These are phyloP conservation scores for Cystofilobasidium bisporidii DNA, from an alignment of 768 basidiomycete species.

Conservation along the genomic window DNA sequence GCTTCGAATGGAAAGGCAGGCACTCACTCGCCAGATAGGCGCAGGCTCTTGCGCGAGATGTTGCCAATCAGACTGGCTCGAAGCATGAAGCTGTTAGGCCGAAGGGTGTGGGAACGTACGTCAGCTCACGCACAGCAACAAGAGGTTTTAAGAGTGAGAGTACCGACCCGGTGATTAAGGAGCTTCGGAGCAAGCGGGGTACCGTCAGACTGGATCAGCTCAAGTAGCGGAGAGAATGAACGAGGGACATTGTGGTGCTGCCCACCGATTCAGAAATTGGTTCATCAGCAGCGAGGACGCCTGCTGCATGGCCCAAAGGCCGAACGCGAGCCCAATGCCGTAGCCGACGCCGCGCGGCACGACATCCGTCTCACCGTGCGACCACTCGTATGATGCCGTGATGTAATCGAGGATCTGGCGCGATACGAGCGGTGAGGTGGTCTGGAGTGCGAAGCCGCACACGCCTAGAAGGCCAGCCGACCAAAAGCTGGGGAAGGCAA, in stretches of 20 bases:
- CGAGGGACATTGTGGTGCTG: neutral
- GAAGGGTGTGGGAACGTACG: neutral
- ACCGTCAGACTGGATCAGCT: too few species aligned
- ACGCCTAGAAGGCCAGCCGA: conserved; percentile 47
- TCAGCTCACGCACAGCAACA: conserved; percentile 32
- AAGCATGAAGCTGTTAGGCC: conserved; percentile 4
- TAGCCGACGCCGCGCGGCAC: conserved; percentile 44
- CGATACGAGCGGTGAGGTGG: conserved; percentile 51
- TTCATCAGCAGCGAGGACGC: conserved; percentile 47
- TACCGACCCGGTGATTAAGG: conserved; percentile 47
- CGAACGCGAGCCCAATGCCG: conserved; percentile 66
- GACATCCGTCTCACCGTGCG: conserved; percentile 40
- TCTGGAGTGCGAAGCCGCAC: conserved; percentile 39
- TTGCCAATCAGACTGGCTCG: conserved; percentile 39
- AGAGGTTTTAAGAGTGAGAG: conserved; percentile 39
- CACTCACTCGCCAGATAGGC: conserved; percentile 50
- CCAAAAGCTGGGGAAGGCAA: conserved; percentile 35
- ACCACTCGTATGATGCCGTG: conserved; percentile 45
- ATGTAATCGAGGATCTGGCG: conserved; percentile 55
- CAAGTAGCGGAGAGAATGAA: too few species aligned
- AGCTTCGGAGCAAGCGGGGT: too few species aligned
- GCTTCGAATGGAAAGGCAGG: too few species aligned
- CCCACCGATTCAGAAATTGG: conserved; percentile 20
- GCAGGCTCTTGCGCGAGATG: conserved; percentile 59
- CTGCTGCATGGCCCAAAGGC: conserved; percentile 60